Evolutionary conservation across 192 early-diverging fungal genomes (phyloP), one percentile per base, ranked within the genome.

Genomic region (Coemansia sp.): DNA sequence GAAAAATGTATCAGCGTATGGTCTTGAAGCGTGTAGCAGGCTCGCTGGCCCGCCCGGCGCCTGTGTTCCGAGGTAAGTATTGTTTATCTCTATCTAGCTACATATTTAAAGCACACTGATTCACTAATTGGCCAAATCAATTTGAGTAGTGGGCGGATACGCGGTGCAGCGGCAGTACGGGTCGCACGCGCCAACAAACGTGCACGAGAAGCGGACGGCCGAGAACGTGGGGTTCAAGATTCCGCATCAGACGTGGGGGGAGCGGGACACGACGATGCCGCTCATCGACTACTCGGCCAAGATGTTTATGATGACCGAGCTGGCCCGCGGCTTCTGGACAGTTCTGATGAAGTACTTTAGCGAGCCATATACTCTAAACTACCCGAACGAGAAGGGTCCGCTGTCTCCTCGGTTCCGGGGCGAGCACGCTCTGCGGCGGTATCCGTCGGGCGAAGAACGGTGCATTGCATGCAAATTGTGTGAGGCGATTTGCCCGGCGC

Each of bases 391-490:
- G 74, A 98, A 98, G 86, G 96, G 94, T 5, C 88, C 93, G 14
- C 65, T 98, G 50, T 90, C 88, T 52, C 93, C 96, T 39, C 82
- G 96, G 54, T 98, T 98, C 88, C 87, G 96, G 56, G 96, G 96
- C 21, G 96, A 98, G 83, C 96, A 98, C 75, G 94, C 96, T 12
- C 73, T 98, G 56, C 86, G 96, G 64, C 85, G 96, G 64, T 98
- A 98, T 71, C 93, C 94, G 49, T 92, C 92, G 23, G 95, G 96
- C 53, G 96, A 98, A 72, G 96, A 98, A 83, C 91, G 96, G 48
- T 98, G 94, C 73, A 98, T 98, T 87, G 93, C 96, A 32, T 98
- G 96, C 84, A 98, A 98, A 72, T 78, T 98, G 47, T 98, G 96
- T 65, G 94, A 98, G 75, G 96, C 93, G 71, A 90, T 98, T 47